These are phyloP conservation scores for Macrophomina tecta DNA, from an alignment of 2,329 filamentous ascomycete genomes.

Conservation along the genomic window DNA sequence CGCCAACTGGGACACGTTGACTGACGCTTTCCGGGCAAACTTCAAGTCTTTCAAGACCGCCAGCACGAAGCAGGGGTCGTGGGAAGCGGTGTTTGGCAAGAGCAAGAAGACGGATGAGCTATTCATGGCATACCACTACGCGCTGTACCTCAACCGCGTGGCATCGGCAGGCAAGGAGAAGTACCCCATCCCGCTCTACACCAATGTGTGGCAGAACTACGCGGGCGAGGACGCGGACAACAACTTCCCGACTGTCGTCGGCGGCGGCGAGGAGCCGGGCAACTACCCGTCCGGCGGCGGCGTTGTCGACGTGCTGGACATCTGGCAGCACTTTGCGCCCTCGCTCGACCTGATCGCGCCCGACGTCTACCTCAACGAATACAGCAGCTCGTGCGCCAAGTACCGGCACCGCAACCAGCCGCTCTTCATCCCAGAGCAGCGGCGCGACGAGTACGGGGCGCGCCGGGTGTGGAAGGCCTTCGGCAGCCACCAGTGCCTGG, in stretches of 20 bases:
- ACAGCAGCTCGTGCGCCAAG: conserved; percentile 50
- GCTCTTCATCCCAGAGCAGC: conserved; percentile 60
- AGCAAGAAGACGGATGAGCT: conserved; percentile 50
- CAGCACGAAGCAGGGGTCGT: conserved; percentile 36
- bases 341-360: conserved; percentile 55
- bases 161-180: conserved; percentile 49
- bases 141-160: conserved; percentile 50
- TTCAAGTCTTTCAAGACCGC: conserved; percentile 36
- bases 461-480: conserved; percentile 52
- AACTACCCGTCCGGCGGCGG: conserved; percentile 57
- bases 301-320: conserved; percentile 50
- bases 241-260: conserved; percentile 46
- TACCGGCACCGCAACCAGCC: conserved; percentile 54
- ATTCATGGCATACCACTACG: conserved; percentile 57
- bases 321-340: conserved; percentile 52
- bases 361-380: conserved; percentile 58
- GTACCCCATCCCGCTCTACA: conserved; percentile 53
- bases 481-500: conserved; percentile 49
- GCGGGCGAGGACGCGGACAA: conserved; percentile 42
- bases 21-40: conserved; percentile 37
- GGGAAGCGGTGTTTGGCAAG: conserved; percentile 51
- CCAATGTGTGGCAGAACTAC: conserved; percentile 56
- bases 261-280: conserved; percentile 52
- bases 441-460: conserved; percentile 55
- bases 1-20: conserved; percentile 28